Conservation (phyloP, 805 yeast genomes). For the Candida vaughaniae region DNA sequence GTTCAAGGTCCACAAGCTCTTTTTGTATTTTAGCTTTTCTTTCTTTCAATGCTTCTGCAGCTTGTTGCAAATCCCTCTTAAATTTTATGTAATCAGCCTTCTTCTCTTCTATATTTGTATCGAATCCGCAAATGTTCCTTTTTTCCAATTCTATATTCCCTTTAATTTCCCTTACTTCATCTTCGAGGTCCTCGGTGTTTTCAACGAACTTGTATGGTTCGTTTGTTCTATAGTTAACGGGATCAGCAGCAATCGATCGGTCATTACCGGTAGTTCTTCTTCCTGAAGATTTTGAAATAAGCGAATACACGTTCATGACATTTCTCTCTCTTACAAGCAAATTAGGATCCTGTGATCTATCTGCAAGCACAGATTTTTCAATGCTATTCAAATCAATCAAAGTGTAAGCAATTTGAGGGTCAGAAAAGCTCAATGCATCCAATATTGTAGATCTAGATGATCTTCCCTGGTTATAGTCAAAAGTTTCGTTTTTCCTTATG, state of each 20-base stretch:
- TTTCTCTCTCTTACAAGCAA: slow-evolving; percentile 29
- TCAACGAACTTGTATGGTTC: slow-evolving; percentile 9
- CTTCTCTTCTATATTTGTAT: slow-evolving; percentile 8
- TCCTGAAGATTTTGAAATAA: slow-evolving; percentile 47
- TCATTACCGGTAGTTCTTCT: slow-evolving; percentile 37
- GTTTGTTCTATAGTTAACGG: slow-evolving; percentile 41
- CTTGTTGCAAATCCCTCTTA: slow-evolving; percentile 1
- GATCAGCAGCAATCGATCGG: slow-evolving; percentile 51
- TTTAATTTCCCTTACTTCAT: slow-evolving; percentile 1
- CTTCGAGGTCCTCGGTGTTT: slow-evolving; percentile 1
- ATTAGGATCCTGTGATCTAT: slow-evolving; percentile 53
- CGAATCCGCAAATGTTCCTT: slow-evolving; percentile 13
- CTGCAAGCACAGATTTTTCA: slow-evolving; percentile 57
- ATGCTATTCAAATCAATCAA: slow-evolving; percentile 62
- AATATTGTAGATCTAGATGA: slow-evolving; percentile 49
- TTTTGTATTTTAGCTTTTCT: slow-evolving; percentile 1
- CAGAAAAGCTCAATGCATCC: slow-evolving; percentile 58
- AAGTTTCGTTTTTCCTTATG: slow-evolving; percentile 55
- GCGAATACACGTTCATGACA: slow-evolving; percentile 42
- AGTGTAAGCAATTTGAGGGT: slow-evolving; percentile 55
- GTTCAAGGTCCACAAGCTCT: slow-evolving; percentile 5
- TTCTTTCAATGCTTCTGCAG: too few species aligned
- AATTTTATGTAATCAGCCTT: slow-evolving; percentile 9
- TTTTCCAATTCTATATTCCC: slow-evolving; percentile 4
- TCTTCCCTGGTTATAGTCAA: slow-evolving; percentile 47